A percentile compares a stretch with the other conserved stretches of the same genome.
Conservation (phyloP, 225 moss, liverwort and hornwort species). For the Sphagnum contortum region DNA sequence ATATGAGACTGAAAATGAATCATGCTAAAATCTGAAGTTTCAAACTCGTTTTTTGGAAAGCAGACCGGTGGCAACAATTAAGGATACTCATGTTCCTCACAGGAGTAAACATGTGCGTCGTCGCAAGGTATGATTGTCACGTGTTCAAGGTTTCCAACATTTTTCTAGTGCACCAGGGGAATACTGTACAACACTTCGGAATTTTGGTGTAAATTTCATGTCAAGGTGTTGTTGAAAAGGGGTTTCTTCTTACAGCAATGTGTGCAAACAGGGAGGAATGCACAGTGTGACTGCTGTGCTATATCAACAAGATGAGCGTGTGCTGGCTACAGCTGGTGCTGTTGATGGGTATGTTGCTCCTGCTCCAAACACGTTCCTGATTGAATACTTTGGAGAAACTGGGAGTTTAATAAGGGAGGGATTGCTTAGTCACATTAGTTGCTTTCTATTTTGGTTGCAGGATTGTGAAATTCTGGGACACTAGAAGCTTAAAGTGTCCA, state of each 20-base stretch:
- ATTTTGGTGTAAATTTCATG: too few species aligned
- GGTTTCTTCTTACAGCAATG: background rate
- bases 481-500: slow-evolving; percentile 63
- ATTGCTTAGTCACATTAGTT: too few species aligned
- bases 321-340: slow-evolving; percentile 80
- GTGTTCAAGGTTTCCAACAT: background rate
- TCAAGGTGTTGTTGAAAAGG: background rate
- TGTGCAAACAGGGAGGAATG: slow-evolving; percentile 45
- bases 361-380: too few species aligned
- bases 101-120: slow-evolving; percentile 38
- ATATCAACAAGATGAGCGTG: slow-evolving; percentile 73
- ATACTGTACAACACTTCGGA: background rate
- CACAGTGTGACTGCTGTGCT: slow-evolving; percentile 83
- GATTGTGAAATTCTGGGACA: slow-evolving; percentile 87
- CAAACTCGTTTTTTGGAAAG: background rate
- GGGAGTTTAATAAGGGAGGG: too few species aligned
- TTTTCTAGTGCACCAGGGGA: background rate
- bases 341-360: slow-evolving; percentile 65
- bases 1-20: too few species aligned
- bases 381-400: too few species aligned
- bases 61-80: slow-evolving; percentile 71
- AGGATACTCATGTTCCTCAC: slow-evolving; percentile 64
- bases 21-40: background rate
- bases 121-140: slow-evolving; percentile 40
- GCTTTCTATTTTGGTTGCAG: slow-evolving; percentile 24